These are phyloP conservation scores for Aspergillus haitiensis DNA, from an alignment of 495 filamentous ascomycete species.

Conservation along the genomic window DNA sequence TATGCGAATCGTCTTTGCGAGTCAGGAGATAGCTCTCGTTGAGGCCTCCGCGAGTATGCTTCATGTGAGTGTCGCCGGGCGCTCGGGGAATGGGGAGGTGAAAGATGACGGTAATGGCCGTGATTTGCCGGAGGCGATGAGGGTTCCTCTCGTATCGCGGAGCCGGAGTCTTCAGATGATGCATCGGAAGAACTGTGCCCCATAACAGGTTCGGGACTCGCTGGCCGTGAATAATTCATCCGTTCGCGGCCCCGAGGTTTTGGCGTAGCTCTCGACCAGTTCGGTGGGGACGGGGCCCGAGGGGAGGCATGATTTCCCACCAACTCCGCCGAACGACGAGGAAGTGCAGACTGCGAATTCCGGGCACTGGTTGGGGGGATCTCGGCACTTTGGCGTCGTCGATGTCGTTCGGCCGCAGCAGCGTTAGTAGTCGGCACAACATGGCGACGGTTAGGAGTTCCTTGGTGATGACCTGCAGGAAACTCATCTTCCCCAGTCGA, in stretches of 20 bases:
- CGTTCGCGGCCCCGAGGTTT: conserved; percentile 31
- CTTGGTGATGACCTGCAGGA: conserved; percentile 17
- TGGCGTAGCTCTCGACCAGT: conserved; percentile 21
- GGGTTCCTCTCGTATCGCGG: conserved; percentile 19
- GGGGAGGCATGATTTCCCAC: conserved; percentile 27
- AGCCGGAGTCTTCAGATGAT: conserved; percentile 31
- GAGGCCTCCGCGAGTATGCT: conserved; percentile 38
- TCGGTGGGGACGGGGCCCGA: conserved; percentile 37
- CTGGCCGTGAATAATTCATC: conserved; percentile 22
- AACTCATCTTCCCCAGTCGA: conserved; percentile 36
- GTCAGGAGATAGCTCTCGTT: conserved; percentile 35
- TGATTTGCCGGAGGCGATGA: conserved; percentile 13
- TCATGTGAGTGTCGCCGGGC: conserved; percentile 49
- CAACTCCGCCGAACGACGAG: conserved; percentile 20
- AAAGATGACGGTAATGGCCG: conserved; percentile 32
- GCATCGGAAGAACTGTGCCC: conserved; percentile 28
- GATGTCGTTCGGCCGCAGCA: conserved; percentile 19
- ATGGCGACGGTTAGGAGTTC: conserved; percentile 27
- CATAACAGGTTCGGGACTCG: conserved; percentile 27
- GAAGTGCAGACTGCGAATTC: conserved; percentile 26
- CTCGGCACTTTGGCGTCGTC: conserved; percentile 32
- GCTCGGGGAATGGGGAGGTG: conserved; percentile 31
- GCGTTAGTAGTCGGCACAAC: conserved; percentile 23
- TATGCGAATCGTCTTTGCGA: conserved; percentile 23
- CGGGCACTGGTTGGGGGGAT: conserved; percentile 26